Percentiles rank a stretch among this genome's conserved stretches.
These are phyloP conservation scores for Neckera pumila DNA, from an alignment of 225 moss, liverwort and hornwort species.

Conservation along the genomic window DNA sequence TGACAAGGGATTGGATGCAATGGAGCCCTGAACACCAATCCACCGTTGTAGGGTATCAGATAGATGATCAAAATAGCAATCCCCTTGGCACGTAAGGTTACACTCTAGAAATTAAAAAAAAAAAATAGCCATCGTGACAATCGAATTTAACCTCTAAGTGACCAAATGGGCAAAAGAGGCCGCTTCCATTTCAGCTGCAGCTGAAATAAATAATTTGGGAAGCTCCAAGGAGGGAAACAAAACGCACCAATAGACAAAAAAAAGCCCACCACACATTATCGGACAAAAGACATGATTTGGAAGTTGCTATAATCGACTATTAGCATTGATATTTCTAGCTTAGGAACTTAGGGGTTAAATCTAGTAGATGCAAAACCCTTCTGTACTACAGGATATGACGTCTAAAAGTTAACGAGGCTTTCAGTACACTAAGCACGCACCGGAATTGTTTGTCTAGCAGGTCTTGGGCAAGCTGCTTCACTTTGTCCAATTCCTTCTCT, in stretches of 20 bases:
- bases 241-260: not conserved
- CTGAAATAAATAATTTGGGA: not conserved
- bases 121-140: not conserved
- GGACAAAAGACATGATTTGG: not conserved
- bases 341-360: not conserved
- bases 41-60: not conserved
- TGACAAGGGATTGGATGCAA: slow-evolving; percentile 39
- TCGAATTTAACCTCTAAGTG: not conserved
- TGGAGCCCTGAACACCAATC: slow-evolving; percentile 27
- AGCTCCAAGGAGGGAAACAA: not conserved
- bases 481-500: slow-evolving; percentile 34
- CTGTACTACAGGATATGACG: not conserved
- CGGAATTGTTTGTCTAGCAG: slow-evolving; percentile 43
- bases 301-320: not conserved
- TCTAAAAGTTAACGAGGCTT: not conserved
- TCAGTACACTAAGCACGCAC: slow-evolving; percentile 5
- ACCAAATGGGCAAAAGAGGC: not conserved
- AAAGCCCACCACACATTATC: not conserved
- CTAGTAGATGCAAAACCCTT: not conserved
- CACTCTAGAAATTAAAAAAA: not conserved
- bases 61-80: not conserved
- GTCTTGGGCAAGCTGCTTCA: slow-evolving; percentile 43
- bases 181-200: not conserved
- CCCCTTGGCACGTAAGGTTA: not conserved
- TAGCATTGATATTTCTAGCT: not conserved